These are phyloP conservation scores for Fomitiporia mediterranea DNA, from an alignment of 1,284 basidiomycete genomes.

Conservation along the genomic window DNA sequence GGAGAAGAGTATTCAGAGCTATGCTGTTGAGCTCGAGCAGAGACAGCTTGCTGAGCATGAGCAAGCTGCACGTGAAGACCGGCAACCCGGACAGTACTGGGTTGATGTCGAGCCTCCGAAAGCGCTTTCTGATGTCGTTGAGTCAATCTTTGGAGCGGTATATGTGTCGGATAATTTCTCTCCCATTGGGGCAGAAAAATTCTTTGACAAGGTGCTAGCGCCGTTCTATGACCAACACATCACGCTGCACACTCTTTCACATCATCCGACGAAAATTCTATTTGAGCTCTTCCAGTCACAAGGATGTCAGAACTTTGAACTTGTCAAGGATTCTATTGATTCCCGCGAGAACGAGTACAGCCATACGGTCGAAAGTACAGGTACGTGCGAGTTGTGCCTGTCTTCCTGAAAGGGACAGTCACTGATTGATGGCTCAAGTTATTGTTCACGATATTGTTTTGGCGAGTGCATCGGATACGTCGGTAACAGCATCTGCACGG, in stretches of 20 bases:
- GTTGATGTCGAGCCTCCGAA: constrained; percentile 70
- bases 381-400: constrained; percentile 32
- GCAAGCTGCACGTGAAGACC: constrained; percentile 41
- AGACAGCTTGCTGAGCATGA: constrained; percentile 47
- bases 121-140: constrained; percentile 70
- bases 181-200: constrained; percentile 48
- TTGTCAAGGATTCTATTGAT: constrained; percentile 37
- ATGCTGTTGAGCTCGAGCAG: constrained; percentile 44
- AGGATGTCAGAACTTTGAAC: constrained; percentile 58
- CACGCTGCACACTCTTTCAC: constrained; percentile 60
- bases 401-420: background rate
- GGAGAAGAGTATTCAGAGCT: constrained; percentile 45
- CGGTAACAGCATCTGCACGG: constrained; percentile 49
- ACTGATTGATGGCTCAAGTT: constrained; percentile 38
- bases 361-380: constrained; percentile 40
- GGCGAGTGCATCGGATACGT: constrained; percentile 50
- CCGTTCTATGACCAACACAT: constrained; percentile 75
- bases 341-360: constrained; percentile 32
- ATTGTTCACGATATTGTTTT: constrained; percentile 60
- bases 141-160: constrained; percentile 70
- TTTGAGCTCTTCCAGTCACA: constrained; percentile 66
- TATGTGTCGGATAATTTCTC: constrained; percentile 71
- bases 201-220: constrained; percentile 62
- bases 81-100: constrained; percentile 69
- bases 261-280: constrained; percentile 70